Evolutionary conservation across 805 yeast genomes (phyloP).

Genomic region (Kluyveromyces dobzhanskii): DNA sequence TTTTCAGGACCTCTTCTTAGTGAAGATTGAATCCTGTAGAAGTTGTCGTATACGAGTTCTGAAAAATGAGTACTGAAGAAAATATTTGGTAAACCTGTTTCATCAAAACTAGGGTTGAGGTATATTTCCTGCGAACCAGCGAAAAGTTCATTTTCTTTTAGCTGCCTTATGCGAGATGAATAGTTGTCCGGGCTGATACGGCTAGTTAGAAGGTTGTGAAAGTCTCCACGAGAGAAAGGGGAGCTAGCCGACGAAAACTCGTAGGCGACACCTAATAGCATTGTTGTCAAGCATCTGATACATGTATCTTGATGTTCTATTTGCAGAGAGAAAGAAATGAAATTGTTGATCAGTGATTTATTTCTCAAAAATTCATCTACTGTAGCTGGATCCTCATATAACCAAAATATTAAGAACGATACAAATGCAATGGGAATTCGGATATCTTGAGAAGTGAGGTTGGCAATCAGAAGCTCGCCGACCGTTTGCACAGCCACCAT

Average conservation of each 20-base stretch:
- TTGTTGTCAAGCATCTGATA: slow-evolving; percentile 64
- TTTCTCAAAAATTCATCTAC: slow-evolving; percentile 70
- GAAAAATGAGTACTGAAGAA: slow-evolving; percentile 63
- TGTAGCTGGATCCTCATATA: slow-evolving; percentile 68
- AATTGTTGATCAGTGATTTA: slow-evolving; percentile 52
- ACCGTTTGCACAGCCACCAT: slow-evolving; percentile 66
- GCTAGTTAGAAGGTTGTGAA: slow-evolving; percentile 54
- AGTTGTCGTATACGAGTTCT: slow-evolving; percentile 59
- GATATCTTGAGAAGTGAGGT: slow-evolving; percentile 56
- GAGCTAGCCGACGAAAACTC: slow-evolving; percentile 62
- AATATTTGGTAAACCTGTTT: slow-evolving; percentile 81
- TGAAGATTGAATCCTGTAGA: slow-evolving; percentile 57
- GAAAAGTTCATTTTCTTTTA: slow-evolving; percentile 52
- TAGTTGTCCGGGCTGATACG: slow-evolving; percentile 79
- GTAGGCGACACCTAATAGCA: slow-evolving; percentile 67
- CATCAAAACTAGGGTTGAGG: slow-evolving; percentile 51
- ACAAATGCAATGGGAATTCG: slow-evolving; percentile 72
- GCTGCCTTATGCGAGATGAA: slow-evolving; percentile 60
- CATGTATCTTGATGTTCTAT: slow-evolving; percentile 41
- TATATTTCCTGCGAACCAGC: slow-evolving; percentile 39
- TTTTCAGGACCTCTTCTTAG: slow-evolving; percentile 63
- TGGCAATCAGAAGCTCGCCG: slow-evolving; percentile 61
- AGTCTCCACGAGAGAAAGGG: slow-evolving; percentile 50
- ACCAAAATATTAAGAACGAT: slow-evolving; percentile 65
- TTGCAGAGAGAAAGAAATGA: slow-evolving; percentile 57